Base-by-base conservation (phyloP, 495 filamentous ascomycete species). In the Xanthoparmelia taractica region DNA sequence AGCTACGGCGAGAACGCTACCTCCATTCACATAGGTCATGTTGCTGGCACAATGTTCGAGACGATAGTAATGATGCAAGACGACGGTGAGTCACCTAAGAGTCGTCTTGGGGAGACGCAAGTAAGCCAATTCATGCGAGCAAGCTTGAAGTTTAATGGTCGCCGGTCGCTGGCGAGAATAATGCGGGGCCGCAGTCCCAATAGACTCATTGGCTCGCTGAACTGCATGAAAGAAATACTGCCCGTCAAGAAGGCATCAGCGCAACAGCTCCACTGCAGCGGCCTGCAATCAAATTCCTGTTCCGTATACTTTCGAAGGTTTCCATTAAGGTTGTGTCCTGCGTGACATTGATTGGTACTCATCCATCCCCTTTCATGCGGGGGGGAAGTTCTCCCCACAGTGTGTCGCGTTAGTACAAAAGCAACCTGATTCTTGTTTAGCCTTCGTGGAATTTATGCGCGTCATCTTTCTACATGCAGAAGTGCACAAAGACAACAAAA, bases 11-110 rank as follows among this genome's bases (percentile, higher is more conserved):
- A 54, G 50, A 33, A 54, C 50, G 29, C 50, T 54, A 20, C 29
- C 50, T 54, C 18, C 29, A 29, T 33, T 54, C 29, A 54, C 50
- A 25, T 54, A 54, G 17, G 50, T 54, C 50, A 54, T 54, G 27
- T 33, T 20, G 2, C 3, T 23, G 20, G 29, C 3, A 52, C 48
- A 52, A 4, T 52, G 4, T 0, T 52, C 8, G 18, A 29, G 25
- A 52, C 11, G n/a, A 12, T 2, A 15, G 15, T 0, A n/a, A 50
- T 2, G 48, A 7, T 4, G 25, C 48, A 31, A 18, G 27, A 31
- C 7, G 17, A 52, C 31, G 12, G 48, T 18, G 25, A 52, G 48
- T 29, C 27, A 52, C 25, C 17, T 0, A 29, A 31, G 48, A 6
- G 48, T 17, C 27, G 17, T 18, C 48, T 52, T 52, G 7, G 27